phyloP scores from a whole-genome alignment of 139 green algal species.

The Protoeuglena noctilucae region DNA sequence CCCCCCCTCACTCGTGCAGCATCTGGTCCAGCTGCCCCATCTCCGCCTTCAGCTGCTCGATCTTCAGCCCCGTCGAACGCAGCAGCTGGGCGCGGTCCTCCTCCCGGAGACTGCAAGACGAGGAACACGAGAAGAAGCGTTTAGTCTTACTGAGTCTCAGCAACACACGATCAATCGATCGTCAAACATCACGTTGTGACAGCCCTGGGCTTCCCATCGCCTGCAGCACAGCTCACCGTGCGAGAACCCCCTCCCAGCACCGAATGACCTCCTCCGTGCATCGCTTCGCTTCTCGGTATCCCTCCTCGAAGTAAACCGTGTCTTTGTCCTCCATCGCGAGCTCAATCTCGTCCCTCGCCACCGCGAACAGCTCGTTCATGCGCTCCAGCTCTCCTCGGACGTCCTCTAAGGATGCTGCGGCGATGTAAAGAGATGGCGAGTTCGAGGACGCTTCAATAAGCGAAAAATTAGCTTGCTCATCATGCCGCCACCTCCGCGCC shows the following conservation, averaged over 20 bases:
- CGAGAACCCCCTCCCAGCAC: slow-evolving; percentile 16
- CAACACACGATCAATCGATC: too few species aligned
- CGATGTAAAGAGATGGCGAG: too few species aligned
- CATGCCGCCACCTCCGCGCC: too few species aligned
- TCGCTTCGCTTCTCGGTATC: slow-evolving; percentile 12
- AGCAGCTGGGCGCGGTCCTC: slow-evolving; percentile 28
- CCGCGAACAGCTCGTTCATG: slow-evolving; percentile 30
- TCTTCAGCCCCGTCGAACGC: slow-evolving; percentile 41
- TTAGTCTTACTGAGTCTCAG: too few species aligned
- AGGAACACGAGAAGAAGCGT: not conserved
- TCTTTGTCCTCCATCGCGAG: slow-evolving; percentile 27
- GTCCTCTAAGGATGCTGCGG: too few species aligned
- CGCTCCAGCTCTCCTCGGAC: slow-evolving; percentile 24
- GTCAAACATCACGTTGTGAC: too few species aligned
- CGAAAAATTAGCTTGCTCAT: too few species aligned
- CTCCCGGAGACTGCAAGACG: not conserved
- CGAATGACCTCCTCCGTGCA: slow-evolving; percentile 14
- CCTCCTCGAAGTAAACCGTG: slow-evolving; percentile 35
- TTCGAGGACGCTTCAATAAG: too few species aligned
- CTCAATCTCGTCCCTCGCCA: slow-evolving; percentile 34
- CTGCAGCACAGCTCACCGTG: too few species aligned
- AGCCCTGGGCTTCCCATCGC: too few species aligned
- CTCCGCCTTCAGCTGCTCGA: slow-evolving; percentile 45
- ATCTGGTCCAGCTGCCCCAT: slow-evolving; percentile 21
- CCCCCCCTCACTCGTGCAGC: slow-evolving; percentile 23